phyloP scores from a whole-genome alignment of 148 eudicot species.

The Spergularia marina region DNA sequence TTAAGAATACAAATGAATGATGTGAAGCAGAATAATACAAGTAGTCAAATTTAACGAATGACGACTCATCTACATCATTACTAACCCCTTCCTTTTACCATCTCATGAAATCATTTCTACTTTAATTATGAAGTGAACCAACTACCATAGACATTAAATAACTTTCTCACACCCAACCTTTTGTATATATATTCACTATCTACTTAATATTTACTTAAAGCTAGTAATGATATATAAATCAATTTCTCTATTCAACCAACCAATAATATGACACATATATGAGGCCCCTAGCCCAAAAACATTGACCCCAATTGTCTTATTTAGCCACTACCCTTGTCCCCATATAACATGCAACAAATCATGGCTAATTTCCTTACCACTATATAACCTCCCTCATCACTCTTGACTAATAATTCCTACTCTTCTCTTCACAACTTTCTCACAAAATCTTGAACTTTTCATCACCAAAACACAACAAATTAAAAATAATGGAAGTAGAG shows the following conservation, averaged over 20 bases:
- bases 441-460: not conserved
- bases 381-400: constrained; percentile 22
- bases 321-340: constrained; percentile 55
- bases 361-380: constrained; percentile 49
- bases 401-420: not conserved
- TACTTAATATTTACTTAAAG: too few species aligned
- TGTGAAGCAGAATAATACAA: too few species aligned
- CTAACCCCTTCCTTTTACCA: too few species aligned
- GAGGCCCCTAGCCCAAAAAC: constrained; percentile 23
- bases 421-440: not conserved
- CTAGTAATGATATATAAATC: too few species aligned
- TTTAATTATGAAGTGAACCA: too few species aligned
- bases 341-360: constrained; percentile 73
- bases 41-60: too few species aligned
- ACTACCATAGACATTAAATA: too few species aligned
- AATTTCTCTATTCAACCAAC: not conserved
- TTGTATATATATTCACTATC: too few species aligned
- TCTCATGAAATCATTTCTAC: too few species aligned
- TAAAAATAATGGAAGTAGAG: constrained; percentile 49
- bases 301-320: constrained; percentile 41
- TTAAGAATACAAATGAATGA: too few species aligned
- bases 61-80: too few species aligned
- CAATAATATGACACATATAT: constrained; percentile 5
- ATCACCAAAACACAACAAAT: not conserved
- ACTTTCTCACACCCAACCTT: too few species aligned